A percentile compares a stretch with the other conserved stretches of the same genome.
Evolutionary conservation across 1,139 yeast species (phyloP).

Genomic region (Saccharomycopsis hybrid): DNA sequence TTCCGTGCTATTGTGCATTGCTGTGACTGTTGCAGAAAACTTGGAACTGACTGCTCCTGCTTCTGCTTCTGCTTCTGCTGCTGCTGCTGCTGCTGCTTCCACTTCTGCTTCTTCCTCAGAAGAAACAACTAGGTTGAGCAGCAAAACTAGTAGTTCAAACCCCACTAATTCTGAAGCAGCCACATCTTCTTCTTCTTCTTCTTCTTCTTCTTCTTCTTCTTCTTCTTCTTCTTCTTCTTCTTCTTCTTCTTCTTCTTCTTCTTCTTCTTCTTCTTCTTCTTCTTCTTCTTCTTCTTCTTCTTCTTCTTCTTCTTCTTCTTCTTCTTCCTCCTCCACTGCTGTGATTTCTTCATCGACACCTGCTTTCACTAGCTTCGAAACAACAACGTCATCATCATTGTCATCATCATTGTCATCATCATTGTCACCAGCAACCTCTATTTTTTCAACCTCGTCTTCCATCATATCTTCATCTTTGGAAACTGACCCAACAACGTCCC

Average conservation of each 20-base stretch:
- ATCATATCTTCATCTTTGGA: background rate
- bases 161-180: background rate
- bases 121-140: too few species aligned
- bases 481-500: background rate
- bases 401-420: too few species aligned
- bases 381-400: background rate
- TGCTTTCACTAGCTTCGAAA: background rate
- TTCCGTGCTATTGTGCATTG: too few species aligned
- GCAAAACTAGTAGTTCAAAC: too few species aligned
- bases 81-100: too few species aligned
- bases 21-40: too few species aligned
- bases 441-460: background rate
- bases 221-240: too few species aligned
- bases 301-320: background rate
- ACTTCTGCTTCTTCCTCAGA: too few species aligned
- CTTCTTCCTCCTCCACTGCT: constrained; percentile 3
- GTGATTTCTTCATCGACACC: background rate
- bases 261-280: constrained; percentile 8
- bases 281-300: background rate
- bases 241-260: background rate
- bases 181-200: background rate
- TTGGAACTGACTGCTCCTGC: background rate
- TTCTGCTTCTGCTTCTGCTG: background rate
- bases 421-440: constrained; percentile 4
- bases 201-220: too few species aligned